Evolutionary conservation across 164 flowering plant species (phyloP), one percentile per base, ranked within the genome.

Genomic region (Liriodendron chinense): DNA sequence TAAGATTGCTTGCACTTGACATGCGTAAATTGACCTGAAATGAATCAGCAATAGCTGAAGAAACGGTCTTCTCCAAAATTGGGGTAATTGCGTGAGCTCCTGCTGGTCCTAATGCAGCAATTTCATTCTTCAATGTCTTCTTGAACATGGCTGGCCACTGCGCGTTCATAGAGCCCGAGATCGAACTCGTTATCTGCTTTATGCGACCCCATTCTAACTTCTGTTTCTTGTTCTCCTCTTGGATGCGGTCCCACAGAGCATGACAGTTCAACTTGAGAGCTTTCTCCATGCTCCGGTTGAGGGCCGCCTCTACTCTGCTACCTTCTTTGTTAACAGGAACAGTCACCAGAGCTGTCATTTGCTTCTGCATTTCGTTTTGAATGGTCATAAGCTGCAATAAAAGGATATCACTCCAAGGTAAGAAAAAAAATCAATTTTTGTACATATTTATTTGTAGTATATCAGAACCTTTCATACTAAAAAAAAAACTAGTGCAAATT

Each of bases 311-410:
- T 16, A 93, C 74, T 79, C 97, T 89, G 85, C 78, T 94, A 16
- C 95, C 91, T 84, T 96, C 99, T 88, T 90, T 93, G 16, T 86
- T 83, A 48, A 92, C 86, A 68, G 97, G 90, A 10, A 72, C 85
- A 59, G 89, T 80, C 78, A 89, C 83, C 72, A 79, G 71, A 62
- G 69, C 67, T 25, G 85, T 48, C 82, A 90, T 82, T 78, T 92
- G 98, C 82, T 91, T 96, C 77, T 89, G 96, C 88, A 88, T 81
- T 73, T 96, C 99, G 78, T 89, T 94, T 72, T 89, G 97, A 85
- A 83, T 81, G 49, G 77, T 65, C 74, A 89, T 34, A 50, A 92
- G 72, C 99, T 96, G 91, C 84, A 83, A 70, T 28, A 3, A 28
- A 3, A 28, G 34, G 34, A 28, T 20, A 13, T 2, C 34, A 28